A percentile compares a stretch with the other conserved stretches of the same genome.
phyloP scores from a whole-genome alignment of 176 grass and related monocot species.

The Phyllostachys edulis region DNA sequence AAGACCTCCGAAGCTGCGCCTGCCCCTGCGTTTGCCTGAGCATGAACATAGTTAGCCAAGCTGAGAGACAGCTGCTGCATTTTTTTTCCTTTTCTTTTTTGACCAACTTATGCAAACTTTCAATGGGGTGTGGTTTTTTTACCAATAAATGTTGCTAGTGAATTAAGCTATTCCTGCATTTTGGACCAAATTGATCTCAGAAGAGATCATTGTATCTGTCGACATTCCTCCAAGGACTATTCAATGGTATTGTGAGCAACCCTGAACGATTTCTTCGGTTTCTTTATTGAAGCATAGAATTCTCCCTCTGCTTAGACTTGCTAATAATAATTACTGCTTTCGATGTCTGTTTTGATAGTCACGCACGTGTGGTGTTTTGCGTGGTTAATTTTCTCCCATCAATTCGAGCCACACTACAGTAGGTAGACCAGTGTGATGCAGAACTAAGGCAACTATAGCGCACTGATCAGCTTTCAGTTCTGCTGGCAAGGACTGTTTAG shows the following conservation, averaged over 20 bases:
- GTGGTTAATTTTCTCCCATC: too few species aligned
- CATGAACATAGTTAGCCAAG: conserved; percentile 35
- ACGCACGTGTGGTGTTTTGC: neutral
- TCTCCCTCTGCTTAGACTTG: neutral
- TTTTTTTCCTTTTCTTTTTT: neutral
- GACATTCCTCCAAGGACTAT: conserved; percentile 13
- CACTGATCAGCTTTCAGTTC: neutral
- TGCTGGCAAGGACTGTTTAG: neutral
- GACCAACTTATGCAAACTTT: conserved; percentile 25
- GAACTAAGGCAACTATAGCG: neutral
- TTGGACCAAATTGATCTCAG: conserved; percentile 31
- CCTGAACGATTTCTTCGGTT: neutral
- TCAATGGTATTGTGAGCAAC: conserved; percentile 1
- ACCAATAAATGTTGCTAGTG: conserved; percentile 37
- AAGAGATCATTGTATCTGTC: conserved; percentile 42
- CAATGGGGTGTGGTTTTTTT: neutral
- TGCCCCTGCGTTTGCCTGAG: conserved; percentile 49
- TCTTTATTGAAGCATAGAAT: neutral
- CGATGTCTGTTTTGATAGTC: neutral
- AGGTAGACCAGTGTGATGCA: neutral
- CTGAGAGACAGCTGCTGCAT: neutral
- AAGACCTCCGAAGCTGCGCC: conserved; percentile 59
- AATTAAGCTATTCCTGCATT: conserved; percentile 20
- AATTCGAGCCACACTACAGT: neutral
- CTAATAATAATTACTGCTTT: neutral